phyloP scores from a whole-genome alignment of 1,284 basidiomycete genomes.

The Anthracocystis panici-leucophaei region DNA sequence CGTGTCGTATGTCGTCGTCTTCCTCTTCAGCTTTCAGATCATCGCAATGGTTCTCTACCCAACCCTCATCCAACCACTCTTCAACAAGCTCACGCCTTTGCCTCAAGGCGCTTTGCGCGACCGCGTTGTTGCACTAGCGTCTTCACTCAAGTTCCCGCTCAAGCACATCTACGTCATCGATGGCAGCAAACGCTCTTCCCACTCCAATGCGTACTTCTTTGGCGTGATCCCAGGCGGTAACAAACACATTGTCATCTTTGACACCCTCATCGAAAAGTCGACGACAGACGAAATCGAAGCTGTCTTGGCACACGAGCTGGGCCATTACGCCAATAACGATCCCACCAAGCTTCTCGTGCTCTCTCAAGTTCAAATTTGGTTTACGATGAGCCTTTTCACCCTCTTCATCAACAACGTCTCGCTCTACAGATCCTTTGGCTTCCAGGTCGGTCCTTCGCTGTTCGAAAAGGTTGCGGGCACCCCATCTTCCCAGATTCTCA shows the following conservation, averaged over 20 bases:
- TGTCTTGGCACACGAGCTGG: conserved; percentile 83
- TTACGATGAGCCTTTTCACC: conserved; percentile 87
- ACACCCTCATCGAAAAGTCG: conserved; percentile 92
- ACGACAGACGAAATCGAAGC: conserved; percentile 75
- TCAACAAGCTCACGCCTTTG: conserved; percentile 94
- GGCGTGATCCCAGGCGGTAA: conserved; percentile 66
- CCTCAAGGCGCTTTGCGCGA: conserved; percentile 66
- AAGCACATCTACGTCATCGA: conserved; percentile 97
- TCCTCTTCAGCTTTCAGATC: conserved; percentile 78
- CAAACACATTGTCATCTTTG: conserved; percentile 85
- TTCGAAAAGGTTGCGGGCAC: conserved; percentile 39
- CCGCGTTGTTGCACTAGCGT: conserved; percentile 62
- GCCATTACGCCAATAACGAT: conserved; percentile 76
- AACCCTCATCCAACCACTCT: conserved; percentile 91
- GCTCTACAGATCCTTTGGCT: conserved; percentile 87
- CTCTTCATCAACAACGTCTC: conserved; percentile 85
- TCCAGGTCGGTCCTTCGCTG: conserved; percentile 70
- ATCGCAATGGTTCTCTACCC: conserved; percentile 70
- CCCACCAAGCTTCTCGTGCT: conserved; percentile 87
- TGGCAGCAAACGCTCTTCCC: conserved; percentile 91
- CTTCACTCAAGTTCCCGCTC: conserved; percentile 85
- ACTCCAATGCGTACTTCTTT: conserved; percentile 81
- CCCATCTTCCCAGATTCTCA: conserved; percentile 26
- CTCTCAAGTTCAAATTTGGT: conserved; percentile 86
- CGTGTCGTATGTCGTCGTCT: conserved; percentile 64